Percentiles rank a stretch among this genome's conserved stretches.
Conservation (phyloP, 768 basidiomycete species). For the Rhodotorula graminis region DNA sequence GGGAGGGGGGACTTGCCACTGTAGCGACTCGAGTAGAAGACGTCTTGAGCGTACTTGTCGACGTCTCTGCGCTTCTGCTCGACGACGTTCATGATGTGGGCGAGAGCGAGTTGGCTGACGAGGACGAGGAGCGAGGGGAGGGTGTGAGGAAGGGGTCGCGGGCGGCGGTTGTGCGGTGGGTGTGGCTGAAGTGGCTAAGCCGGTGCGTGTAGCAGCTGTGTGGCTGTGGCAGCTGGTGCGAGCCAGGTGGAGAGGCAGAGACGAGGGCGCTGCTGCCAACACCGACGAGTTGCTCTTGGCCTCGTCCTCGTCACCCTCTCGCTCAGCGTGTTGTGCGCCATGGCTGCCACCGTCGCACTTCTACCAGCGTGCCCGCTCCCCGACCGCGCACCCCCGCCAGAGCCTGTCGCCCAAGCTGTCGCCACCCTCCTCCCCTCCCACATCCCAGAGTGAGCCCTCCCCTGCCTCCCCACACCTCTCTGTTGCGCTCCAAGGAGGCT, state of each 20-base stretch:
- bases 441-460: constrained; percentile 28
- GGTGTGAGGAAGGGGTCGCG: no score
- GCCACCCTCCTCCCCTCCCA: constrained; percentile 29
- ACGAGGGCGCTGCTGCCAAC: no score
- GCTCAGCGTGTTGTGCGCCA: neutral
- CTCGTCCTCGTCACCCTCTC: neutral
- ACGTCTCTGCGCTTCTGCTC: constrained; percentile 13
- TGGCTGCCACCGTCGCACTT: neutral
- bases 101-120: no score
- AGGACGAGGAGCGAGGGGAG: neutral
- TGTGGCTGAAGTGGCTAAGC: no score
- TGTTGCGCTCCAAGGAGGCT: neutral
- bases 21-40: constrained; percentile 33
- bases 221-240: no score
- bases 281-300: no score
- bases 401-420: neutral
- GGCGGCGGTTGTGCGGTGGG: no score
- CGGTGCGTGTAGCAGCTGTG: no score
- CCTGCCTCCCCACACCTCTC: neutral
- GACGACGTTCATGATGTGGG: neutral
- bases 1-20: neutral
- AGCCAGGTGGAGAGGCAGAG: no score
- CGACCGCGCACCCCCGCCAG: neutral
- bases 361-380: neutral
- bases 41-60: neutral